These are phyloP conservation scores for Pichia sp. DNA, from an alignment of 1,139 yeast species.

Conservation along the genomic window DNA sequence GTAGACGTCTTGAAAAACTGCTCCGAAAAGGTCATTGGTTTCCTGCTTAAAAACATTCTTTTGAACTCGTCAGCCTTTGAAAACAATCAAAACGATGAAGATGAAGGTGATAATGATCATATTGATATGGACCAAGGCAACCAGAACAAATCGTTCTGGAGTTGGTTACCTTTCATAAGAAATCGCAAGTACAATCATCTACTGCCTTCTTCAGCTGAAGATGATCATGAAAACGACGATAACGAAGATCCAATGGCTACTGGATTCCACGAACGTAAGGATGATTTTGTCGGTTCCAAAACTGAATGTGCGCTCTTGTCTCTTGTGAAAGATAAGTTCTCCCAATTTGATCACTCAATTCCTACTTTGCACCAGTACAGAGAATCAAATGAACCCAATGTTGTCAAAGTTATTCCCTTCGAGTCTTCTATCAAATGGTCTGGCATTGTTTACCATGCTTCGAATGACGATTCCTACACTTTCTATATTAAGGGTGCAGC, in stretches of 20 bases:
- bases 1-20: slow-evolving; percentile 1
- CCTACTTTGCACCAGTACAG: slow-evolving; percentile 40
- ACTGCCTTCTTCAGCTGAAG: slow-evolving; percentile 1
- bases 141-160: slow-evolving; percentile 6
- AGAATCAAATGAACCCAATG: slow-evolving; percentile 34
- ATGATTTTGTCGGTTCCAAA: slow-evolving; percentile 72
- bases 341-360: slow-evolving; percentile 38
- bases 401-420: slow-evolving; percentile 79
- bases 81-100: slow-evolving; percentile 36
- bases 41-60: slow-evolving; percentile 57
- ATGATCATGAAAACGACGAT: not conserved
- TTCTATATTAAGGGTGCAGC: slow-evolving; percentile 90
- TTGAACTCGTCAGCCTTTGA: slow-evolving; percentile 90
- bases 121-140: not conserved
- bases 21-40: slow-evolving; percentile 7
- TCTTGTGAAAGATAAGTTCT: slow-evolving; percentile 57
- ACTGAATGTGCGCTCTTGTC: slow-evolving; percentile 87
- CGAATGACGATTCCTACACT: slow-evolving; percentile 47
- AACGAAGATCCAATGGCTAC: not conserved
- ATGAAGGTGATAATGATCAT: not conserved
- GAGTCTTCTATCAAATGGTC: slow-evolving; percentile 94
- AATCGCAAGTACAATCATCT: not conserved
- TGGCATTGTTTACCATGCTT: slow-evolving; percentile 57
- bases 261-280: slow-evolving; percentile 1
- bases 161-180: not conserved